Base-by-base conservation (phyloP, 108 stramenopile species). In the Pseudonitzschia delicatissima region DNA sequence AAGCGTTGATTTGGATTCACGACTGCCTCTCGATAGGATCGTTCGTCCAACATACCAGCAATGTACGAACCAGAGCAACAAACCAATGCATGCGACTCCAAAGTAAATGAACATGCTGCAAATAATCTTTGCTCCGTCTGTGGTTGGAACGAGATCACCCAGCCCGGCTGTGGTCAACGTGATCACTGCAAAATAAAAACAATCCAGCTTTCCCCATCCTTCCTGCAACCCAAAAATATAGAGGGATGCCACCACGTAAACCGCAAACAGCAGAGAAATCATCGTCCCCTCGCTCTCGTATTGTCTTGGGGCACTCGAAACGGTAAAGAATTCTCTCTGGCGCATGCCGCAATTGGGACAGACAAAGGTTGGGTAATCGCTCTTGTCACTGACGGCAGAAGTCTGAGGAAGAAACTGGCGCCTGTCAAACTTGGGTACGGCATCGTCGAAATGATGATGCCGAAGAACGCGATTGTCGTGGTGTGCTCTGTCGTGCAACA, bases 31-130 rank as follows among this genome's bases (percentile, higher is more conserved):
- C 82, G 79, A 39, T 71, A 69, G 4, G 85, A 74, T 15, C 70
- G 81, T 40, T 91, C 85, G 64, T 94, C 93, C 32, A 94, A 36
- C 73, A 84, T 83, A 37, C 83, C 74, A 17, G 88, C 93, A 53
- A 91, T 78, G 63, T 91, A 85, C 33, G 87, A 80, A 73, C 93
- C 93, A n/a, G 42, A 94, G 78, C 83, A 94, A 90, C 66, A 94
- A 83, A 25, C 93, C 93, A 48, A 94, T 91, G 51, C 87, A 90
- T 25, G 90, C 87, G 17, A 94, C 88, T 17, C 93, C 93, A 70
- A 94, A 86, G 66, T 91, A 94, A 62, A 94, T 94, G 64, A 91
- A 94, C 34, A 89, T 86, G 2, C 87, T 84, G 66, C 93, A 94
- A 15, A 90, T 80, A 21, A 94, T 80, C 65, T 94, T 94, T 29